These are phyloP conservation scores for Karstenula rhodostoma DNA, from an alignment of 2,329 filamentous ascomycete genomes.

Conservation along the genomic window DNA sequence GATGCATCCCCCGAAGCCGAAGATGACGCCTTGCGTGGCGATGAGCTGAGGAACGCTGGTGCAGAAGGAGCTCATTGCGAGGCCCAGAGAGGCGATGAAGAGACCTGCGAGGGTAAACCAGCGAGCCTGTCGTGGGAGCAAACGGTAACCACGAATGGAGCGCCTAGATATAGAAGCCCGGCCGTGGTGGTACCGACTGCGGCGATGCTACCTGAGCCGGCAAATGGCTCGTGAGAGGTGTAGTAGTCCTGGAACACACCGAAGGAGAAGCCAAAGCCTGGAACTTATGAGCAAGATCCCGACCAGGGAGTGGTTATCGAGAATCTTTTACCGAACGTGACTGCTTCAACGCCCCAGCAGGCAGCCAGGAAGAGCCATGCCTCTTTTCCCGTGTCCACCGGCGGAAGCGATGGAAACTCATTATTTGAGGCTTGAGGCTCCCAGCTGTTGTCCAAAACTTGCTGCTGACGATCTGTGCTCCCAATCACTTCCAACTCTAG, in stretches of 20 bases:
- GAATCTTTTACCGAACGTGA: slow-evolving; percentile 44
- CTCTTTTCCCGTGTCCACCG: slow-evolving; percentile 16
- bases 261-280: slow-evolving; percentile 20
- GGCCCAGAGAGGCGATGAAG: slow-evolving; percentile 7
- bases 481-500: not conserved
- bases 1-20: slow-evolving; percentile 53
- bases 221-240: slow-evolving; percentile 21
- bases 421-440: not conserved
- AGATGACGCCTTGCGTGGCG: slow-evolving; percentile 45
- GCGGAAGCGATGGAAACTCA: slow-evolving; percentile 14
- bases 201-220: slow-evolving; percentile 25
- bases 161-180: slow-evolving; percentile 11
- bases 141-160: slow-evolving; percentile 12
- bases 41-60: slow-evolving; percentile 35
- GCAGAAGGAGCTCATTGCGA: slow-evolving; percentile 30
- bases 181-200: slow-evolving; percentile 17
- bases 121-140: slow-evolving; percentile 15
- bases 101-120: slow-evolving; percentile 12
- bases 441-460: not conserved
- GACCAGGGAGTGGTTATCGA: not conserved
- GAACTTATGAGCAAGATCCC: not conserved
- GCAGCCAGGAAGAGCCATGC: slow-evolving; percentile 18
- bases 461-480: not conserved
- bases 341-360: slow-evolving; percentile 57
- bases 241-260: slow-evolving; percentile 33